Evolutionary conservation across 225 moss, liverwort and hornwort species (phyloP).

Genomic region (Straminergon stramineum): DNA sequence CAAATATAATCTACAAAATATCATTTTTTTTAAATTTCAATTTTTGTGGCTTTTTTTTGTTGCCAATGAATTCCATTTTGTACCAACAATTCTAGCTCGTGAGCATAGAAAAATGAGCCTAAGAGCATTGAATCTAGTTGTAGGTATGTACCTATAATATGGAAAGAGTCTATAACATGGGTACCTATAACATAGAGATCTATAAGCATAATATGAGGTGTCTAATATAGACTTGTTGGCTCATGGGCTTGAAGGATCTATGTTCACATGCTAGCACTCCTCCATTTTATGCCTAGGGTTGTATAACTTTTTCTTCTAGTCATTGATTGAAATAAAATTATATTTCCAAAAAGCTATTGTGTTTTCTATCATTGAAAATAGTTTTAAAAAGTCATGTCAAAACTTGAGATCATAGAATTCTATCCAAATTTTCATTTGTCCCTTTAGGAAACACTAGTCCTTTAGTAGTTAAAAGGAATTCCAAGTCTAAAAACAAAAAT

Average conservation of each 20-base stretch:
- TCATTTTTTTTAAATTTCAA: no score
- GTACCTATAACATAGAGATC: no score
- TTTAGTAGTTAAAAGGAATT: accelerated
- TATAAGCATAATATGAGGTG: no score
- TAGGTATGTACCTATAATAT: no score
- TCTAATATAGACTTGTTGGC: no score
- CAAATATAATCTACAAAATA: neutral
- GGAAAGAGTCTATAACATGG: no score
- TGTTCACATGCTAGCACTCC: no score
- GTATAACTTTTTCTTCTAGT: accelerated
- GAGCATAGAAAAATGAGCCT: no score
- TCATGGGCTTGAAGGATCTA: no score
- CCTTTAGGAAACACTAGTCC: accelerated
- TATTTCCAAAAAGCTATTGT: accelerated
- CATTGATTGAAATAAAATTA: neutral
- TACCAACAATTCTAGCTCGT: no score
- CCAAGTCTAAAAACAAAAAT: neutral
- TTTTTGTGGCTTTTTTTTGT: neutral
- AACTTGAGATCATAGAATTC: neutral
- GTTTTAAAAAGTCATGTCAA: accelerated
- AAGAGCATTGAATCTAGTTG: no score
- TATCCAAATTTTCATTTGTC: neutral
- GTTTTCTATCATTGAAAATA: accelerated
- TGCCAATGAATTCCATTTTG: neutral
- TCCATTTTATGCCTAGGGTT: neutral